phyloP scores from a whole-genome alignment of 1,284 basidiomycete genomes.

The Cutaneotrichosporon curvatum region DNA sequence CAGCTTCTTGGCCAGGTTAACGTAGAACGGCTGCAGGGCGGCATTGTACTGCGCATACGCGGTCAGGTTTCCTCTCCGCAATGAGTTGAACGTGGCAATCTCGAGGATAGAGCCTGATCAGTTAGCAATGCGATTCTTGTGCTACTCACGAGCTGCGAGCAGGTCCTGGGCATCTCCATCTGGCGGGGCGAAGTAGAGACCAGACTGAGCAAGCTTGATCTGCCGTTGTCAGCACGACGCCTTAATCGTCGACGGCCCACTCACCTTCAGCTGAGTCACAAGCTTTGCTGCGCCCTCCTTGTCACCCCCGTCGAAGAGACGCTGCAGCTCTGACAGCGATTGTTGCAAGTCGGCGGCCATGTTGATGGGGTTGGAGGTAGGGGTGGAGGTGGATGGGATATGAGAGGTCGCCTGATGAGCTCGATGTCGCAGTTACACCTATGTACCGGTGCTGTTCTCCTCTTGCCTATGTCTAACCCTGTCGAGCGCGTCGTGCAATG shows the following conservation, averaged over 20 bases:
- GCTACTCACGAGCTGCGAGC: slow-evolving; percentile 41
- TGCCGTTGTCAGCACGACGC: slow-evolving; percentile 14
- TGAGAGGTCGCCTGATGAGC: background rate
- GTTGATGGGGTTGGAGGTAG: slow-evolving; percentile 11
- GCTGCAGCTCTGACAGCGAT: slow-evolving; percentile 35
- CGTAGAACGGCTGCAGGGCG: slow-evolving; percentile 86
- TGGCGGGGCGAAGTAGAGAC: slow-evolving; percentile 45
- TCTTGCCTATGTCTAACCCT: background rate
- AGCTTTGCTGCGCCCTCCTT: slow-evolving; percentile 28
- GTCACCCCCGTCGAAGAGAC: slow-evolving; percentile 27
- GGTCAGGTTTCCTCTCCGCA: slow-evolving; percentile 77
- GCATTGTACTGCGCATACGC: slow-evolving; percentile 94
- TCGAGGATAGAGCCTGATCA: slow-evolving; percentile 81
- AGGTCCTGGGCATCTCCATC: slow-evolving; percentile 37
- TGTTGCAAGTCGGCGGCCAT: slow-evolving; percentile 39
- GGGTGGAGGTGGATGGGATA: background rate
- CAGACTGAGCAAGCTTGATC: slow-evolving; percentile 43
- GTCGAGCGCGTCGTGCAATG: background rate
- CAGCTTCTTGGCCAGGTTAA: slow-evolving; percentile 67
- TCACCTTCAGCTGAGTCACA: slow-evolving; percentile 40
- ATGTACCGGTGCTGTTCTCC: background rate
- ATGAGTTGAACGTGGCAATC: slow-evolving; percentile 88
- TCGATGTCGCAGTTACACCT: background rate
- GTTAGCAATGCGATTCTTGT: background rate
- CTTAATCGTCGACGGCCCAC: background rate